Evolutionary conservation across 1,284 basidiomycete species (phyloP).

Genomic region (Cutaneotrichosporon sp.): DNA sequence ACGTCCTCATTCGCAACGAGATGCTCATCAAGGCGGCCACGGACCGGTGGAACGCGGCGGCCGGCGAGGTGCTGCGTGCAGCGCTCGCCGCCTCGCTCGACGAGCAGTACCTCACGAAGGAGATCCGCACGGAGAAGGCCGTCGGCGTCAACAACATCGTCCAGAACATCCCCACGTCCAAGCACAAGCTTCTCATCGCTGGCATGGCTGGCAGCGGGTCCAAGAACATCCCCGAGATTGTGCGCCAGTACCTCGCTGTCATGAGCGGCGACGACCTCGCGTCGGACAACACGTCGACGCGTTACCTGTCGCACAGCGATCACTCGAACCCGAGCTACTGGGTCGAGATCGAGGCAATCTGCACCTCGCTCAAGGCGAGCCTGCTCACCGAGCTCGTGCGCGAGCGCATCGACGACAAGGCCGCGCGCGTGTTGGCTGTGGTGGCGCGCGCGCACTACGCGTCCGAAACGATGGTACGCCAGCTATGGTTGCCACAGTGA

Average conservation of each 20-base stretch:
- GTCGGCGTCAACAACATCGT: conserved; percentile 41
- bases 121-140: conserved; percentile 32
- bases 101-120: conserved; percentile 57
- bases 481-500: background rate
- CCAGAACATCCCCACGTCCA: conserved; percentile 28
- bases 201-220: conserved; percentile 34
- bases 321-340: conserved; percentile 60
- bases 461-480: conserved; percentile 89
- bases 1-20: conserved; percentile 83
- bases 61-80: conserved; percentile 70
- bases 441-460: conserved; percentile 88
- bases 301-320: conserved; percentile 63
- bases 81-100: conserved; percentile 68
- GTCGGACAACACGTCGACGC: conserved; percentile 23
- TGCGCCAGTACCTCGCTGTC: conserved; percentile 40
- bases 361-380: conserved; percentile 67
- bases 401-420: conserved; percentile 82
- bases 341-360: conserved; percentile 79
- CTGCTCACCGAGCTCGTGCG: conserved; percentile 78
- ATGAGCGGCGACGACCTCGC: conserved; percentile 44
- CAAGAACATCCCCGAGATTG: conserved; percentile 35
- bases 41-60: conserved; percentile 74
- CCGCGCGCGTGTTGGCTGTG: conserved; percentile 79
- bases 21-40: conserved; percentile 71
- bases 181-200: conserved; percentile 31